Percentiles rank a stretch among this genome's conserved stretches.
Conservation (phyloP, 2,329 filamentous ascomycete species). For the Escovopsis sp. region DNA sequence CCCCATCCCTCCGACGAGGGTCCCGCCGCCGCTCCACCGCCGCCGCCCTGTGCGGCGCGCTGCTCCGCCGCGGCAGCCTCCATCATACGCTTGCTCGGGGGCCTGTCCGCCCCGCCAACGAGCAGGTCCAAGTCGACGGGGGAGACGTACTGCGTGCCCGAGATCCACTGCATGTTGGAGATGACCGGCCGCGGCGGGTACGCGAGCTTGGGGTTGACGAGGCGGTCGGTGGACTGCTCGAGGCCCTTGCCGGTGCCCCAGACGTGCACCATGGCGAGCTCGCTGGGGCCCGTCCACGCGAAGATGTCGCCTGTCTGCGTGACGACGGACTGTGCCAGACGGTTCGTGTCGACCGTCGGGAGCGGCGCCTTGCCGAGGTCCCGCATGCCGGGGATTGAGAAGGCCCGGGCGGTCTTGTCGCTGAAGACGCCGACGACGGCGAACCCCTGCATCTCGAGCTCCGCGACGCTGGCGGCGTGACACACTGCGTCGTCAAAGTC, state of each 20-base stretch:
- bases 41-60: constrained; percentile 28
- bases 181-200: constrained; percentile 80
- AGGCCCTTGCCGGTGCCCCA: constrained; percentile 62
- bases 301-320: constrained; percentile 69
- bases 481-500: constrained; percentile 74
- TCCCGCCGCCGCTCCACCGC: constrained; percentile 13
- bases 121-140: constrained; percentile 78
- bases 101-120: constrained; percentile 77
- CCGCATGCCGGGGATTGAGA: constrained; percentile 73
- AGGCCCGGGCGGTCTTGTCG: constrained; percentile 66
- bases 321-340: constrained; percentile 56
- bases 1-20: constrained; percentile 47
- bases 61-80: constrained; percentile 66
- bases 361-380: constrained; percentile 61
- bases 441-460: constrained; percentile 59
- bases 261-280: constrained; percentile 67
- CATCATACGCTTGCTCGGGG: constrained; percentile 77
- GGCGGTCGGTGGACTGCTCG: constrained; percentile 49
- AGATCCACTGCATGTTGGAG: constrained; percentile 91
- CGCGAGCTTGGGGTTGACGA: constrained; percentile 62
- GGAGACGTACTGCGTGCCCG: constrained; percentile 82
- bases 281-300: constrained; percentile 77
- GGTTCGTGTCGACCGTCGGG: constrained; percentile 55
- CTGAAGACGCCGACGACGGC: constrained; percentile 76
- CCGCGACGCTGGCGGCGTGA: constrained; percentile 63